Evolutionary conservation across 352 stramenopile genomes (phyloP).

Genomic region (Globisporangium mamillatum): DNA sequence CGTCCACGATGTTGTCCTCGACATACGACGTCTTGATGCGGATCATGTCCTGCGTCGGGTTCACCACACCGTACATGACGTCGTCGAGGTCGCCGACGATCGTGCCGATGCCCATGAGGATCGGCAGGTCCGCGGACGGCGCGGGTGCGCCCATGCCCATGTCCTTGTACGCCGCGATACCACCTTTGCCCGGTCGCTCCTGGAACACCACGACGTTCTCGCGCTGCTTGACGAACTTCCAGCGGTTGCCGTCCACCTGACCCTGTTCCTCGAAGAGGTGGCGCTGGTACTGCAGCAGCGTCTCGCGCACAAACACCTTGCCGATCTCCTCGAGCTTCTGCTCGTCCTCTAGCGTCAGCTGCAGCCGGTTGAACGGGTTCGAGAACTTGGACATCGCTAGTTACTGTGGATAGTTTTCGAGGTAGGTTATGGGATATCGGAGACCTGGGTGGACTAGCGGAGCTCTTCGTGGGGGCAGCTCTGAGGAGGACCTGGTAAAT

Average conservation of each 20-base stretch:
- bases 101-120: conserved; percentile 12
- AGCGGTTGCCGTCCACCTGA: conserved; percentile 9
- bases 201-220: conserved; percentile 19
- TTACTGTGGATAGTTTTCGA: background rate
- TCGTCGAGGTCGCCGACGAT: conserved; percentile 37
- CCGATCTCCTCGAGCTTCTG: conserved; percentile 15
- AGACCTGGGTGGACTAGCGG: background rate
- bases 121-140: conserved; percentile 15
- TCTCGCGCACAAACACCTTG: conserved; percentile 16
- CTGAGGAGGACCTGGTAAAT: background rate
- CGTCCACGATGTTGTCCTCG: conserved; percentile 18
- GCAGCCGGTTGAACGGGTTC: conserved; percentile 14
- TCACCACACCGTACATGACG: conserved; percentile 40
- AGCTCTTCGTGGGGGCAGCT: background rate
- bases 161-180: conserved; percentile 10
- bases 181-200: conserved; percentile 7
- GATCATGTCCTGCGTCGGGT: conserved; percentile 32
- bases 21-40: conserved; percentile 41
- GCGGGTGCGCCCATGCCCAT: conserved; percentile 13
- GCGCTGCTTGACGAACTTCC: conserved; percentile 18
- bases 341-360: conserved; percentile 12
- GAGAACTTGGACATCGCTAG: conserved; percentile 15
- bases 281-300: conserved; percentile 18
- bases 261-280: conserved; percentile 8
- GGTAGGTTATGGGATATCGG: background rate